Evolutionary conservation across 1,139 yeast species (phyloP).

Genomic region (Wickerhamomyces sp.): DNA sequence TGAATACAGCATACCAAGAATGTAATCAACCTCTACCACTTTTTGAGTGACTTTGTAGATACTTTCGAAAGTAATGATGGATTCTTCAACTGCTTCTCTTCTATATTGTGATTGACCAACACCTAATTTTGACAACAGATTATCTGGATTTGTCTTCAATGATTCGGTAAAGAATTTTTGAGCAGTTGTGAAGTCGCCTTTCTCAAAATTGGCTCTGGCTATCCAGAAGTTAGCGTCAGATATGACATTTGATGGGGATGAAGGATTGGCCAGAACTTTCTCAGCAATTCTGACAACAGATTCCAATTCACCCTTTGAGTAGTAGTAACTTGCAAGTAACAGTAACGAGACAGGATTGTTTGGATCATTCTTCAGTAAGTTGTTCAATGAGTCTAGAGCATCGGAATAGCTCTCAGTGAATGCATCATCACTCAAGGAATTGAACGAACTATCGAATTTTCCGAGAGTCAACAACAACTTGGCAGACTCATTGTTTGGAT

Average conservation of each 20-base stretch:
- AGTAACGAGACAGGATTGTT: conserved; percentile 39
- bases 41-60: conserved; percentile 64
- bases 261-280: conserved; percentile 39
- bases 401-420: conserved; percentile 46
- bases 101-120: conserved; percentile 80
- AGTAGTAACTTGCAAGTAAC: conserved; percentile 49
- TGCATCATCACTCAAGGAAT: conserved; percentile 55
- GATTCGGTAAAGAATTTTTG: conserved; percentile 72
- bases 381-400: conserved; percentile 34
- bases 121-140: conserved; percentile 71
- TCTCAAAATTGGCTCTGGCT: conserved; percentile 67
- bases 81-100: conserved; percentile 75
- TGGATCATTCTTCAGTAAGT: conserved; percentile 20
- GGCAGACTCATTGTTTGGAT: conserved; percentile 58
- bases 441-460: conserved; percentile 61
- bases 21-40: conserved; percentile 69
- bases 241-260: conserved; percentile 39
- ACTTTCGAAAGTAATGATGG: conserved; percentile 78
- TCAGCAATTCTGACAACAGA: conserved; percentile 54
- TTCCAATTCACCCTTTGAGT: conserved; percentile 54
- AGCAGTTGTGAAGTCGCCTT: conserved; percentile 59
- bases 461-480: conserved; percentile 63
- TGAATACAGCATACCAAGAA: conserved; percentile 71
- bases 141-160: conserved; percentile 54
- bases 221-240: conserved; percentile 88